A percentile compares a stretch with the other conserved stretches of the same genome.
Evolutionary conservation across 2,329 filamentous ascomycete species (phyloP).

Genomic region (Claviceps arundinis): DNA sequence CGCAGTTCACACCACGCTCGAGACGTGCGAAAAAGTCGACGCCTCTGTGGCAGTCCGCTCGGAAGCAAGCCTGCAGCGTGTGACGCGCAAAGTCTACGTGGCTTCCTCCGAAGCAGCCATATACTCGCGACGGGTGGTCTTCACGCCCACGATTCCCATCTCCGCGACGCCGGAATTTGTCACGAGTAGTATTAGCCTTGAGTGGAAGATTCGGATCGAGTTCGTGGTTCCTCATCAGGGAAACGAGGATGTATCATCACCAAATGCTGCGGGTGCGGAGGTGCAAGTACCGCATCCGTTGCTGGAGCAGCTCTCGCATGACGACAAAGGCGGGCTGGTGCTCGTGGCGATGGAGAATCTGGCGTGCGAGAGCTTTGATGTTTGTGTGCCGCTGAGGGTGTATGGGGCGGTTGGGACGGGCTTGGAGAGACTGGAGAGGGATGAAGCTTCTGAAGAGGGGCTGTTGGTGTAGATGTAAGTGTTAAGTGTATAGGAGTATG

Average conservation of each 20-base stretch:
- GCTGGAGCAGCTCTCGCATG: constrained; percentile 66
- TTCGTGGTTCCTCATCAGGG: constrained; percentile 65
- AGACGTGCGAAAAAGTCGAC: constrained; percentile 76
- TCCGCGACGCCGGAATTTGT: constrained; percentile 81
- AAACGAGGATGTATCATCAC: constrained; percentile 4
- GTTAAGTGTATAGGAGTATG: too few relatives aligned
- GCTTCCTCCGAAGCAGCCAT: constrained; percentile 70
- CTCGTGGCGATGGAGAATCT: constrained; percentile 67
- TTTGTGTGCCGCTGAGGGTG: constrained; percentile 70
- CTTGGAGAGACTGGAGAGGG: constrained; percentile 41
- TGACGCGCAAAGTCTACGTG: constrained; percentile 71
- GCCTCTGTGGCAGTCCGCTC: constrained; percentile 70
- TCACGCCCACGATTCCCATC: constrained; percentile 71
- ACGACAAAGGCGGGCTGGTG: constrained; percentile 62
- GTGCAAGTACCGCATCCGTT: constrained; percentile 30
- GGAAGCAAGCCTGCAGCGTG: constrained; percentile 71
- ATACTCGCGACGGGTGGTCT: constrained; percentile 65
- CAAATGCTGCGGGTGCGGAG: neutral
- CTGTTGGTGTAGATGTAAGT: constrained; percentile 20
- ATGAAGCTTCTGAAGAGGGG: constrained; percentile 37
- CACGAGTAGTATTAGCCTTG: constrained; percentile 73
- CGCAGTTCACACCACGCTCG: constrained; percentile 69
- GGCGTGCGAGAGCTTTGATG: constrained; percentile 80
- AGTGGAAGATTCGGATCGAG: constrained; percentile 83
- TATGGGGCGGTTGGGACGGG: constrained; percentile 53